Evolutionary conservation across 768 basidiomycete genomes (phyloP).

Genomic region (Auricularia sp.): DNA sequence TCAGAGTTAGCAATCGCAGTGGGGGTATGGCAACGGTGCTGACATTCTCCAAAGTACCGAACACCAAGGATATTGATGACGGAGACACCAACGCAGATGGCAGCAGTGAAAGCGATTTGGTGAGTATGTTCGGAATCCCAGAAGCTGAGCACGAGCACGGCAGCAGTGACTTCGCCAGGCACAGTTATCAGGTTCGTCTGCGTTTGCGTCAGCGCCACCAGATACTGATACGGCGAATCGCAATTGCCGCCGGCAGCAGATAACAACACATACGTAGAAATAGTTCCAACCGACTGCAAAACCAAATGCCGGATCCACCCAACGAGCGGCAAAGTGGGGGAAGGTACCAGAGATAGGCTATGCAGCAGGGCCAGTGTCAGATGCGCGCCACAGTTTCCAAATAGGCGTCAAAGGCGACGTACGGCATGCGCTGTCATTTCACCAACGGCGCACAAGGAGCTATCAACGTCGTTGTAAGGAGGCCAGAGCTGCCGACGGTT

Average conservation of each 20-base stretch:
- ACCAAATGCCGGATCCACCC: conserved; percentile 50
- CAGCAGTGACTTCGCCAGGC: conserved; percentile 24
- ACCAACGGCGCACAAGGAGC: conserved; percentile 54
- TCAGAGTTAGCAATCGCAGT: neutral
- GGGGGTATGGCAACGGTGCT: conserved; percentile 6
- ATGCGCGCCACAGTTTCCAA: neutral
- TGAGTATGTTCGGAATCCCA: conserved; percentile 25
- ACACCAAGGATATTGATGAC: conserved; percentile 63
- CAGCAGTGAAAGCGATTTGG: conserved; percentile 44
- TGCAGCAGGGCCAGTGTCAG: too few species aligned
- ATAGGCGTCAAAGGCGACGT: neutral
- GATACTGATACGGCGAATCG: too few species aligned
- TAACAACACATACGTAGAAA: conserved; percentile 15
- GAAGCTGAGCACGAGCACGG: conserved; percentile 18
- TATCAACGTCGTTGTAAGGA: conserved; percentile 9
- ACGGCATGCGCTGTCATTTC: conserved; percentile 70
- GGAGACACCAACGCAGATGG: conserved; percentile 47
- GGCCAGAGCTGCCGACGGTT: conserved; percentile 17
- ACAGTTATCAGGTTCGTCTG: conserved; percentile 15
- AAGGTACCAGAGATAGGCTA: conserved; percentile 65
- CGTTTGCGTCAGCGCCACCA: neutral
- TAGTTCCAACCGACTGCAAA: conserved; percentile 39
- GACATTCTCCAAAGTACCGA: conserved; percentile 60
- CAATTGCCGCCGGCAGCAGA: neutral
- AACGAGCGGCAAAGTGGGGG: conserved; percentile 54